Evolutionary conservation across 2,329 filamentous ascomycete species (phyloP).

Genomic region (Pseudogymnoascus verrucosus): DNA sequence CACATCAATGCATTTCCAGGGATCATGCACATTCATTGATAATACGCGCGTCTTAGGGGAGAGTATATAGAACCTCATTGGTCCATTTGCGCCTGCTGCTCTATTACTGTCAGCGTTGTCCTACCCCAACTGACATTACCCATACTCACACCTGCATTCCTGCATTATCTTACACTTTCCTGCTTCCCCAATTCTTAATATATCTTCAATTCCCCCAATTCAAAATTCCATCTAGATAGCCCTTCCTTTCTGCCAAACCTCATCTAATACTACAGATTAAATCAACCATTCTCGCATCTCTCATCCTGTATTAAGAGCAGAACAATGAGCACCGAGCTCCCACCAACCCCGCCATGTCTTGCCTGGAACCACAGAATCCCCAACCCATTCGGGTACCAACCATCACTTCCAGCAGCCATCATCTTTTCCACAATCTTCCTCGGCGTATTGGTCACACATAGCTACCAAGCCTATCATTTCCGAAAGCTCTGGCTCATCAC

Average conservation of each 20-base stretch:
- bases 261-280: background rate
- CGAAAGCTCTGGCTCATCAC: constrained; percentile 41
- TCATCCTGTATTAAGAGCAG: background rate
- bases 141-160: background rate
- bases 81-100: no score
- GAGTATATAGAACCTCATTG: no score
- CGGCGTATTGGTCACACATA: constrained; percentile 34
- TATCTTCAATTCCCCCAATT: background rate
- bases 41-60: background rate
- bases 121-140: background rate
- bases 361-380: background rate
- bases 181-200: background rate
- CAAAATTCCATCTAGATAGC: background rate
- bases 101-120: background rate
- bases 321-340: background rate
- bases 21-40: background rate
- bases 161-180: background rate
- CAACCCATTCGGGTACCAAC: constrained; percentile 16
- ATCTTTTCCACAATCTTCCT: constrained; percentile 40
- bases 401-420: constrained; percentile 28
- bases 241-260: background rate
- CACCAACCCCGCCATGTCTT: background rate
- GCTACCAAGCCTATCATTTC: constrained; percentile 33
- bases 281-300: background rate
- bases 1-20: background rate